phyloP scores from a whole-genome alignment of 805 yeast species.

The Lachancea fermentati region DNA sequence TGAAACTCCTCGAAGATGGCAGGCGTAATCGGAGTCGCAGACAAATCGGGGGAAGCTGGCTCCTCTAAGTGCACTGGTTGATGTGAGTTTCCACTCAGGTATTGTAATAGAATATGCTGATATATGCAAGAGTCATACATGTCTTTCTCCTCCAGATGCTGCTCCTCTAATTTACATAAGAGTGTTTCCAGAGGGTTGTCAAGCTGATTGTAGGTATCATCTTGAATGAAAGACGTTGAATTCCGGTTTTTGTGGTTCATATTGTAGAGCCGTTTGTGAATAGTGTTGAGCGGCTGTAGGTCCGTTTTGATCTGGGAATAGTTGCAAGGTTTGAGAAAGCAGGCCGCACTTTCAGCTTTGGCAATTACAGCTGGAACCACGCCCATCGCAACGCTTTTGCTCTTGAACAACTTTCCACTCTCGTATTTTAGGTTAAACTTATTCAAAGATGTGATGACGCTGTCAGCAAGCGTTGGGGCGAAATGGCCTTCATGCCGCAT shows the following conservation, averaged over 20 bases:
- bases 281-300: not conserved
- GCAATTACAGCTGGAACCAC: conserved; percentile 6
- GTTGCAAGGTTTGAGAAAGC: not conserved
- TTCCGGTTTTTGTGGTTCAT: conserved; percentile 3
- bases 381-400: conserved; percentile 11
- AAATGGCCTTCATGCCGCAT: conserved; percentile 14
- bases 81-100: not conserved
- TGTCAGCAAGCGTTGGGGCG: conserved; percentile 19
- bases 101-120: conserved; percentile 12
- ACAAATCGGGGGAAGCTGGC: not conserved
- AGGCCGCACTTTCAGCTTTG: conserved; percentile 1
- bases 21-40: not conserved
- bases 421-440: conserved; percentile 21
- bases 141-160: conserved; percentile 16
- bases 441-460: conserved; percentile 15
- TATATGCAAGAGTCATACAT: conserved; percentile 12
- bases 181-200: conserved; percentile 22
- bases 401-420: conserved; percentile 24
- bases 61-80: not conserved
- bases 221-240: conserved; percentile 9
- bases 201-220: conserved; percentile 16
- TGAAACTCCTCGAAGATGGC: conserved; percentile 7
- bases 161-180: conserved; percentile 24
- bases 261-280: conserved; percentile 14
- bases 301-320: not conserved